phyloP scores from a whole-genome alignment of 768 basidiomycete genomes.

The Agaricus subrufescens region DNA sequence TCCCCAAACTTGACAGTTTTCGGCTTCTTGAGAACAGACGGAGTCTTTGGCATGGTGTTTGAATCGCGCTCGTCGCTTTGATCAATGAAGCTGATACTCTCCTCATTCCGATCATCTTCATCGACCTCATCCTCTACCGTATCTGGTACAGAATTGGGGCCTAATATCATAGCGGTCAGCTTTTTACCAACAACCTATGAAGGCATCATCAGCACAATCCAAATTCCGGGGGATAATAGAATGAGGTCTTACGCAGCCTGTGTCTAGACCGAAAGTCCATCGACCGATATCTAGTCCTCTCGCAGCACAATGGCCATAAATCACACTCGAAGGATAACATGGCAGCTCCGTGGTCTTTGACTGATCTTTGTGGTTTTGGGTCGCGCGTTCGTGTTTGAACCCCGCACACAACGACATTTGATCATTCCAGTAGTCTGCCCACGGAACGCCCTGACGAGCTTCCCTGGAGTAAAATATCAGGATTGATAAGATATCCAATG shows the following conservation, averaged over 20 bases:
- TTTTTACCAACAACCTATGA: slow-evolving; percentile 51
- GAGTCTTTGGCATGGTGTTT: slow-evolving; percentile 8
- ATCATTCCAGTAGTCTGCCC: slow-evolving; percentile 72
- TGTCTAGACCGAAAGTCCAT: slow-evolving; percentile 84
- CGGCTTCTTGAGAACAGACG: slow-evolving; percentile 15
- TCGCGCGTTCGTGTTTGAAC: slow-evolving; percentile 20
- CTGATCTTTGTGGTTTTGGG: neutral
- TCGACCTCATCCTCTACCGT: slow-evolving; percentile 14
- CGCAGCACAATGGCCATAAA: slow-evolving; percentile 84
- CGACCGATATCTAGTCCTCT: slow-evolving; percentile 78
- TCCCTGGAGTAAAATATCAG: neutral
- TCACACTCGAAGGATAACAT: slow-evolving; percentile 70
- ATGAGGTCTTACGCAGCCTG: slow-evolving; percentile 65
- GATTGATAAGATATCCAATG: slow-evolving; percentile 9
- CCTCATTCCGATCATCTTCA: slow-evolving; percentile 16
- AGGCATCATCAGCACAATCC: neutral
- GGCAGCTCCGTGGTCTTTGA: slow-evolving; percentile 31
- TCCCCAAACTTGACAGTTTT: slow-evolving; percentile 54
- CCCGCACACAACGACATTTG: slow-evolving; percentile 59
- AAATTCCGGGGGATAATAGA: neutral
- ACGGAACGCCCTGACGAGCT: slow-evolving; percentile 54
- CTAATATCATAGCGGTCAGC: slow-evolving; percentile 68
- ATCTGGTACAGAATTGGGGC: slow-evolving; percentile 8
- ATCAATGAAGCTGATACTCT: slow-evolving; percentile 13
- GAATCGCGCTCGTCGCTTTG: slow-evolving; percentile 16